Evolutionary conservation across 257 asterid genomes (phyloP), one percentile per base, ranked within the genome.

Genomic region (Fraxinus excelsior): DNA sequence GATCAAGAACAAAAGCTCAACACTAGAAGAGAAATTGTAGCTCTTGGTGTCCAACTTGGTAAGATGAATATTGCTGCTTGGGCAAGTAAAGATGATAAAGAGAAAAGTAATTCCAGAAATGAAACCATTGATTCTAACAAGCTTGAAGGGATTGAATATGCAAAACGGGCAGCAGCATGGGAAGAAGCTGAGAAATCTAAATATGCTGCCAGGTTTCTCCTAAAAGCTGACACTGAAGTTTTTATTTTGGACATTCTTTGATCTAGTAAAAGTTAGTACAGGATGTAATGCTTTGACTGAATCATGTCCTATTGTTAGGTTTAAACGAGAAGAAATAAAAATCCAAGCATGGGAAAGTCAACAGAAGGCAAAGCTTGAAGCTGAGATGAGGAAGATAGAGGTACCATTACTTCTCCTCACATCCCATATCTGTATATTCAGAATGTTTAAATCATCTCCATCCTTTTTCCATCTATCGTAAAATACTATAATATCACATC

Each of bases 331-430:
- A 81, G 99, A 93, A 81, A 89, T 93, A 91, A 37, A 37, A 37
- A 37, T 37, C 11, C 40, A 37, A 37, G 10, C 40, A 37, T 37
- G 40, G 40, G 40, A 37, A 37, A 37, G 40, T 37, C 40, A 37
- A 37, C 40, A 37, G 40, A 37, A 37, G 85, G 94, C 94, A 46
- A 93, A 82, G 88, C 95, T 93, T 56, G 97, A 96, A 81, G 97
- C 96, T 75, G 99, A 96, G 85, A 91, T 90, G 96, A 93, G 97
- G 92, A 93, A 90, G 84, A 87, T 85, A 31, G 99, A 95, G 99
- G 98, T 93, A 83, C 13, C 16, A 3, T 23, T 58, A 26, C 64
- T 53, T 35, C 32, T 72, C 49, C 25, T 34, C 70, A 64, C 16
- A 12, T 49, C 60, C 23, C 6, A 13, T 49, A 49, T 49, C 60